phyloP scores from a whole-genome alignment of 495 filamentous ascomycete genomes.

The Podospora sp. region DNA sequence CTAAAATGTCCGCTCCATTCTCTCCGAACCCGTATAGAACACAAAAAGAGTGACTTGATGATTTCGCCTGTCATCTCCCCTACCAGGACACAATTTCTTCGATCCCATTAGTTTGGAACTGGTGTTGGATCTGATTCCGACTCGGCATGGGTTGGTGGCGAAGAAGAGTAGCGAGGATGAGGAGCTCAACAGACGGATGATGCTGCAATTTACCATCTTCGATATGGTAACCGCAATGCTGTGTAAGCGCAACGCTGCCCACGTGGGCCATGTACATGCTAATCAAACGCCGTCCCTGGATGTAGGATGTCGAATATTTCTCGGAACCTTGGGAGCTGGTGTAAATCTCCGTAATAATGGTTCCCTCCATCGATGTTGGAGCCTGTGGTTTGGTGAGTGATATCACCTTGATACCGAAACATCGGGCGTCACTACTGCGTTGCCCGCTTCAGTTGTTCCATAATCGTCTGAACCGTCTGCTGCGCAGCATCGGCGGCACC shows the following conservation, averaged over 20 bases:
- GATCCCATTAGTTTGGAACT: too few species aligned
- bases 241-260: neutral
- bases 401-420: neutral
- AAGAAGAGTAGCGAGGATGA: too few species aligned
- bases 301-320: neutral
- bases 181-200: too few species aligned
- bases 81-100: too few species aligned
- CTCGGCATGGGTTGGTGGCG: too few species aligned
- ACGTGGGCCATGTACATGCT: neutral
- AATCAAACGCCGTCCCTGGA: neutral
- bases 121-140: too few species aligned
- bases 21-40: too few species aligned
- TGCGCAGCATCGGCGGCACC: slow-evolving; percentile 26
- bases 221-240: neutral
- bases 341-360: neutral
- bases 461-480: slow-evolving; percentile 32
- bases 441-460: slow-evolving; percentile 32
- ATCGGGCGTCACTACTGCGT: neutral
- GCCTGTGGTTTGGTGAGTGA: neutral
- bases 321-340: neutral
- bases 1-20: too few species aligned
- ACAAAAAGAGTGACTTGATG: too few species aligned
- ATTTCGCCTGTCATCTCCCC: too few species aligned
- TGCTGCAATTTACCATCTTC: neutral
- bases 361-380: neutral